Conservation (phyloP, 140 eudicot species). For the Ambrosia hybrid region DNA sequence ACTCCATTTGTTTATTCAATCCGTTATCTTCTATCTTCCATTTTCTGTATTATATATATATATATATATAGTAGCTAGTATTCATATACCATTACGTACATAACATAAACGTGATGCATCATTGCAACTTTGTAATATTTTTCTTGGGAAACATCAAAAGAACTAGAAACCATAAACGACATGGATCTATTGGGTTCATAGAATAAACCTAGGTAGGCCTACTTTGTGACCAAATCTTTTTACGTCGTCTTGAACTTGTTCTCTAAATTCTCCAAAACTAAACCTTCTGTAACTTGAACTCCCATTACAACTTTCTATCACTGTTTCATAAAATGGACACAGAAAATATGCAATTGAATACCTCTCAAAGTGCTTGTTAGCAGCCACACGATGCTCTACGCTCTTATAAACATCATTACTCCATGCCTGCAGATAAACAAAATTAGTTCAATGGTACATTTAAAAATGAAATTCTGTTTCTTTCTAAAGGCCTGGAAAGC, state of each 20-base stretch:
- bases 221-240: constrained; percentile 43
- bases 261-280: constrained; percentile 49
- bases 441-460: not conserved
- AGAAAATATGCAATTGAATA: constrained; percentile 54
- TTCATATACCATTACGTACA: not conserved
- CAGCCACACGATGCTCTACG: constrained; percentile 50
- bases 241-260: constrained; percentile 62
- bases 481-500: not conserved
- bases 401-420: constrained; percentile 65
- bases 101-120: not conserved
- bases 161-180: not conserved
- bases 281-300: constrained; percentile 39
- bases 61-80: not conserved
- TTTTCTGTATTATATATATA: not conserved
- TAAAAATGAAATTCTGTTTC: not conserved
- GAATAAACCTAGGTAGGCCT: constrained; percentile 53
- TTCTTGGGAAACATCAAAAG: not conserved
- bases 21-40: not conserved
- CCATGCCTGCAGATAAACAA: constrained; percentile 51
- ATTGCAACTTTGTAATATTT: not conserved
- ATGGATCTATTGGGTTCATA: constrained; percentile 15
- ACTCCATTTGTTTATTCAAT: not conserved
- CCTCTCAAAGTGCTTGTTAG: constrained; percentile 45
- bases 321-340: constrained; percentile 52
- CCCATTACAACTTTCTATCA: constrained; percentile 38